Evolutionary conservation across 306 rosid genomes (phyloP), one percentile per base, ranked within the genome.

Genomic region (Ammopiptanthus mongolicus): DNA sequence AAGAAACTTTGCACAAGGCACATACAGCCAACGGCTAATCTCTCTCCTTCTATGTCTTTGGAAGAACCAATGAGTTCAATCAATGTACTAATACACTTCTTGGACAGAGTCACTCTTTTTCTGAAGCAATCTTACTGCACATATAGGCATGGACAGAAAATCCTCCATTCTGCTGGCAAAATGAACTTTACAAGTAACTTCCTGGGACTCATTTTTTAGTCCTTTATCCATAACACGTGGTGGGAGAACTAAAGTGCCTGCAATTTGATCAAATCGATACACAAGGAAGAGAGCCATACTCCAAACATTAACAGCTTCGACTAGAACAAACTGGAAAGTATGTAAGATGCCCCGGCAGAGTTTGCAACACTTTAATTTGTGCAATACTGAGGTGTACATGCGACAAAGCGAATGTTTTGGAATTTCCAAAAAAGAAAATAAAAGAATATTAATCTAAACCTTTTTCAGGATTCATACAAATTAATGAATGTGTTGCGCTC

Each of bases 1-100:
- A 8, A n/a, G 73, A 55, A 53, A 78, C 86, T 52, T 44, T 78
- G 74, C 73, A 82, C 68, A 6, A 77, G 68, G 80, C 78, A 83
- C 71, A 78, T 78, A 59, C 66, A 21, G 74, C 81, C 78, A 78
- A 74, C 7, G 5, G 1, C 12, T 17, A 47, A 0, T 46, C 58
- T 51, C 33, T 25, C n/a, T 15, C 29, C 41, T 13, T 22, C 36
- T 33, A 7, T 55, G 8, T 23, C 47, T 66, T 71, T 46, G 29
- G 58, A 72, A 72, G 36, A 36, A 52, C 61, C 69, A 58, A 77
- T 58, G 66, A 66, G 60, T 66, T 56, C 53, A 29, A 72, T 71
- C 42, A 50, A 55, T 73, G 37, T 53, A 53, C 8, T 39, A 28
- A 15, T 18, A 19, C 36, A 2, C 33, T 55, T 65, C 25, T 37